These are phyloP conservation scores for Trichoderma sp. DNA, from an alignment of 2,329 filamentous ascomycete genomes.

Conservation along the genomic window DNA sequence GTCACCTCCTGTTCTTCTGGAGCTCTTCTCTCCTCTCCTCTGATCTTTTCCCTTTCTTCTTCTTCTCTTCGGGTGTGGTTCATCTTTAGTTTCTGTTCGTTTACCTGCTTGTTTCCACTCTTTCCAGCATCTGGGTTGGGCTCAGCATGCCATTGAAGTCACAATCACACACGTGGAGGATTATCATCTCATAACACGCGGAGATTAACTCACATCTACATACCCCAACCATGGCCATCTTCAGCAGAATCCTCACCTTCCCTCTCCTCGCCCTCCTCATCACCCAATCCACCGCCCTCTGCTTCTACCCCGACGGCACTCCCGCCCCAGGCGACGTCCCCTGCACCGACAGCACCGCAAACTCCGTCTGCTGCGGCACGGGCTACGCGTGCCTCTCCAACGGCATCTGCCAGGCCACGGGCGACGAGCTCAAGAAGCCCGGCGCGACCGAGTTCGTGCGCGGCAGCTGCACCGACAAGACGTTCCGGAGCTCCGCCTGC, in stretches of 20 bases:
- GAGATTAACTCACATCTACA: neutral
- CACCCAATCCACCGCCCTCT: slow-evolving; percentile 28
- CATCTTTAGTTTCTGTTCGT: too few species aligned
- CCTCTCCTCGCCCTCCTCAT: neutral
- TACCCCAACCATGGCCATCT: neutral
- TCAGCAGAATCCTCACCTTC: neutral
- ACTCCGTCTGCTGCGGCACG: slow-evolving; percentile 42
- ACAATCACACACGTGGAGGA: neutral
- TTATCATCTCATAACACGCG: neutral
- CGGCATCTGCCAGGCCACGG: slow-evolving; percentile 40
- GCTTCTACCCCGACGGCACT: slow-evolving; percentile 40
- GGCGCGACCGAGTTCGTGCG: slow-evolving; percentile 37
- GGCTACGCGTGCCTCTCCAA: slow-evolving; percentile 44
- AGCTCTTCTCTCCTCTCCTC: neutral
- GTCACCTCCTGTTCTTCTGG: neutral
- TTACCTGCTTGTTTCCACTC: neutral
- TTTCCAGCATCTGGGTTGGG: neutral
- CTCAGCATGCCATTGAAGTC: slow-evolving; percentile 10
- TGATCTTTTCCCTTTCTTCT: neutral
- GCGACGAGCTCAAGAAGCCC: slow-evolving; percentile 31
- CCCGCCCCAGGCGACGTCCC: slow-evolving; percentile 38
- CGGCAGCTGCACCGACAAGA: slow-evolving; percentile 41
- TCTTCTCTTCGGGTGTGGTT: neutral
- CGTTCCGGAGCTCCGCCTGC: slow-evolving; percentile 39
- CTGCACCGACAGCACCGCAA: slow-evolving; percentile 35